Percentiles rank a stretch among this genome's conserved stretches.
Conservation (phyloP, 805 yeast genomes). For the Teunomyces stri region DNA sequence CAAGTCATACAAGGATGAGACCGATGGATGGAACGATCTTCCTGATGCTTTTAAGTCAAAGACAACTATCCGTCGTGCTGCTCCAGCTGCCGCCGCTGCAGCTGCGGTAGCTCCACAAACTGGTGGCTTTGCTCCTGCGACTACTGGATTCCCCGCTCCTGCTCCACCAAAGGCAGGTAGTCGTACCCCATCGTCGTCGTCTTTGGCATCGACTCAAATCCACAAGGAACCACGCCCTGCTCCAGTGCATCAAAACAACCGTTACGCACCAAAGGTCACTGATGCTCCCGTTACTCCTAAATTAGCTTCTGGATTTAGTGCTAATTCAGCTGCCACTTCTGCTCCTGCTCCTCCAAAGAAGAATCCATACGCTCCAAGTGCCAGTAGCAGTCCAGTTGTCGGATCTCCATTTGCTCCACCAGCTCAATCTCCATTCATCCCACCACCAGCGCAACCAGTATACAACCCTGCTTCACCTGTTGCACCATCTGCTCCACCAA, state of each 20-base stretch:
- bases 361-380: conserved; percentile 24
- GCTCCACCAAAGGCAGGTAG: conserved; percentile 28
- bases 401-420: conserved; percentile 31
- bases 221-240: conserved; percentile 17
- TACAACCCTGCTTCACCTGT: conserved; percentile 10
- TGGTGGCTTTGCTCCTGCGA: conserved; percentile 4
- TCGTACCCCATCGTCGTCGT: conserved; percentile 22
- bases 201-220: conserved; percentile 10
- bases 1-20: conserved; percentile 39
- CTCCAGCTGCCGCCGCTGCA: conserved; percentile 39
- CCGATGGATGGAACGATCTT: conserved; percentile 72
- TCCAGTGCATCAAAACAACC: conserved; percentile 23
- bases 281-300: conserved; percentile 4
- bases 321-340: conserved; percentile 23
- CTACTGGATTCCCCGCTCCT: not conserved
- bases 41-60: conserved; percentile 51
- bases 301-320: conserved; percentile 15
- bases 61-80: conserved; percentile 42
- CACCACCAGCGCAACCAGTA: conserved; percentile 12
- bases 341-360: conserved; percentile 19
- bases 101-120: conserved; percentile 9
- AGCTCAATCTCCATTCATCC: conserved; percentile 15
- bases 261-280: conserved; percentile 25
- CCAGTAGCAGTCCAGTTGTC: conserved; percentile 11
- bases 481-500: conserved; percentile 19